These are phyloP conservation scores for Blakeslea trispora DNA, from an alignment of 371 early-diverging fungal species.

Conservation along the genomic window DNA sequence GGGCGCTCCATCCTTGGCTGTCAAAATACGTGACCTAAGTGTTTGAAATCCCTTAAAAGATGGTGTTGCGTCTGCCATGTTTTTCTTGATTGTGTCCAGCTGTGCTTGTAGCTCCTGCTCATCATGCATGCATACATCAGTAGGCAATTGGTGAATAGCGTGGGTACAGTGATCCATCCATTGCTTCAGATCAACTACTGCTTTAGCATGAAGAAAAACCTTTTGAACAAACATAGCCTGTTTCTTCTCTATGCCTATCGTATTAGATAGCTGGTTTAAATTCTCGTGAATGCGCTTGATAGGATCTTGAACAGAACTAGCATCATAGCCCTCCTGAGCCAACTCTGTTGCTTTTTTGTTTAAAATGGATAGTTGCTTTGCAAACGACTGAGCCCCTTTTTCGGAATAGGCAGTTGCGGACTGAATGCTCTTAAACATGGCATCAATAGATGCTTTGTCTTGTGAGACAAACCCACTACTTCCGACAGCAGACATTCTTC, in stretches of 20 bases:
- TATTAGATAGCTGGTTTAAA: conserved; percentile 28
- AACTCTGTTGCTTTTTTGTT: conserved; percentile 27
- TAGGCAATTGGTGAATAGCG: conserved; percentile 37
- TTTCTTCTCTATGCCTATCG: conserved; percentile 30
- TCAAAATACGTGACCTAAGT: conserved; percentile 36
- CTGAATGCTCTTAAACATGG: conserved; percentile 19
- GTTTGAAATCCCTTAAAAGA: conserved; percentile 44
- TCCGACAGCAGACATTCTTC: conserved; percentile 30
- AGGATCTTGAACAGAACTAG: conserved; percentile 27
- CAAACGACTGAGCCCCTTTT: conserved; percentile 17
- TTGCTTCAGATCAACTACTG: conserved; percentile 36
- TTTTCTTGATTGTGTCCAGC: conserved; percentile 39
- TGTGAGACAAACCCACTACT: conserved; percentile 25
- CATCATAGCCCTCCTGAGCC: conserved; percentile 27
- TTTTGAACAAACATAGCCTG: conserved; percentile 42
- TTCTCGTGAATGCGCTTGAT: conserved; percentile 25
- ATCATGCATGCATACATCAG: conserved; percentile 43
- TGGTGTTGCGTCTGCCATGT: conserved; percentile 36
- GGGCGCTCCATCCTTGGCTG: conserved; percentile 26
- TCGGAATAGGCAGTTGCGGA: conserved; percentile 24
- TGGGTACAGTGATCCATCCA: conserved; percentile 49
- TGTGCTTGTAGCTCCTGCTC: conserved; percentile 43
- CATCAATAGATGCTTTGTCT: conserved; percentile 22
- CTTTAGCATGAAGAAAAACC: conserved; percentile 40
- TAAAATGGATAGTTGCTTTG: conserved; percentile 22